Percentiles rank a stretch among this genome's conserved stretches.
Evolutionary conservation across 2,329 filamentous ascomycete species (phyloP).

Genomic region (Tolypocladium tropicale): DNA sequence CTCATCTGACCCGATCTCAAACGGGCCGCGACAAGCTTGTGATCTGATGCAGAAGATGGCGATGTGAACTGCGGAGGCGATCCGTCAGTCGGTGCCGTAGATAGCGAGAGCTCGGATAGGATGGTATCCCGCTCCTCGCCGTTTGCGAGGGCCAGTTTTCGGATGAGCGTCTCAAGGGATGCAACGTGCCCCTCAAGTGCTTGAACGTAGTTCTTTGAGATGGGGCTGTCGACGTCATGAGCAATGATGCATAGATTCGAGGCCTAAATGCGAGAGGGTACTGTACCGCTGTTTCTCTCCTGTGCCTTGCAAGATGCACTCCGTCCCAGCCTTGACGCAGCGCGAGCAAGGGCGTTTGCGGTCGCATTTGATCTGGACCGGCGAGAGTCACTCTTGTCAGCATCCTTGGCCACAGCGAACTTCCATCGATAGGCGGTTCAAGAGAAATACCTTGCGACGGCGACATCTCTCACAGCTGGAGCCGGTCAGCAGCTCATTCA

Average conservation of each 20-base stretch:
- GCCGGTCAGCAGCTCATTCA: neutral
- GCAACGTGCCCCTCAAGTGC: conserved; percentile 36
- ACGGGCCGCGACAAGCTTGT: conserved; percentile 20
- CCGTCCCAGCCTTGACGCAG: conserved; percentile 30
- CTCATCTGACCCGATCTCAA: conserved; percentile 24
- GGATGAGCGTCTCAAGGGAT: conserved; percentile 33
- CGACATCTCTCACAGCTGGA: conserved; percentile 32
- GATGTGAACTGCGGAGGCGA: neutral
- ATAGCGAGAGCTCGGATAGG: conserved; percentile 24
- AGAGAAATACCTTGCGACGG: conserved; percentile 25
- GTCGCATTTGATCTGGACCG: conserved; percentile 39
- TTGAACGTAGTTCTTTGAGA: conserved; percentile 34
- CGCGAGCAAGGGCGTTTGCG: conserved; percentile 38
- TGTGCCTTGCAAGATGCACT: conserved; percentile 28
- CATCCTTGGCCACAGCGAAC: neutral
- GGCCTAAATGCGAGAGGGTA: neutral
- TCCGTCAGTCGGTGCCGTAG: conserved; percentile 9
- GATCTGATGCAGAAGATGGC: conserved; percentile 14
- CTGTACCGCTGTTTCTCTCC: conserved; percentile 32
- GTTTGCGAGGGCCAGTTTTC: conserved; percentile 30
- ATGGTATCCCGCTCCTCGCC: conserved; percentile 28
- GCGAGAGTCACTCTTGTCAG: neutral
- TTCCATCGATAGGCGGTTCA: neutral
- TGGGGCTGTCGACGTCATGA: conserved; percentile 21
- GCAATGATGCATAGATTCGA: neutral